phyloP scores from a whole-genome alignment of 2,329 filamentous ascomycete genomes.

The Sporothrix humicola region DNA sequence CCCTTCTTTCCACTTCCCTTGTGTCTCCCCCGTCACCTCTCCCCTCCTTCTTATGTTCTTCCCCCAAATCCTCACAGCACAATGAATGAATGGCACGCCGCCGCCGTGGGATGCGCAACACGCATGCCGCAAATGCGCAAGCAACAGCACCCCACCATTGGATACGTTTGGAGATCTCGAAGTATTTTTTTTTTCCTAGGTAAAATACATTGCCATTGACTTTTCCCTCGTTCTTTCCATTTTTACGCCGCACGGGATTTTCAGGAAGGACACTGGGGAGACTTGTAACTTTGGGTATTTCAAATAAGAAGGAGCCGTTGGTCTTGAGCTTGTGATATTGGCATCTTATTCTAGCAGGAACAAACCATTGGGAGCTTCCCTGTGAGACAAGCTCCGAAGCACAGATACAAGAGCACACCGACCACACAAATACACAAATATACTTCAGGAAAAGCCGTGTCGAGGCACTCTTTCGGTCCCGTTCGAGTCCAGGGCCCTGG shows the following conservation, averaged over 20 bases:
- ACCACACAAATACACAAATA: not conserved
- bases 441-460: not conserved
- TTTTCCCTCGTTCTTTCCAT: not conserved
- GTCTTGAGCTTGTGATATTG: not conserved
- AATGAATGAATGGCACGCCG: constrained; percentile 10
- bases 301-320: not conserved
- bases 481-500: constrained; percentile 19
- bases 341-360: not conserved
- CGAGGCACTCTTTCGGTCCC: not conserved
- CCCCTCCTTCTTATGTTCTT: not conserved
- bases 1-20: not conserved
- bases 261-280: not conserved
- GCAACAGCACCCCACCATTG: constrained; percentile 14
- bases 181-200: not conserved
- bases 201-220: not conserved
- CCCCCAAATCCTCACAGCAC: not conserved
- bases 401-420: not conserved
- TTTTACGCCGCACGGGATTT: constrained; percentile 10
- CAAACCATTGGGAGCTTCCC: not conserved
- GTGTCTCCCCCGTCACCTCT: not conserved
- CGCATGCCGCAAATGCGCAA: not conserved
- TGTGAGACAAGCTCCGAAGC: constrained; percentile 7
- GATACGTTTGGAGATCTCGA: constrained; percentile 16
- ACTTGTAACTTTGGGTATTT: not conserved
- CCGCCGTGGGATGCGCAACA: constrained; percentile 15